Conservation (phyloP, 2,329 filamentous ascomycete species). For the Aureobasidium sp. region DNA sequence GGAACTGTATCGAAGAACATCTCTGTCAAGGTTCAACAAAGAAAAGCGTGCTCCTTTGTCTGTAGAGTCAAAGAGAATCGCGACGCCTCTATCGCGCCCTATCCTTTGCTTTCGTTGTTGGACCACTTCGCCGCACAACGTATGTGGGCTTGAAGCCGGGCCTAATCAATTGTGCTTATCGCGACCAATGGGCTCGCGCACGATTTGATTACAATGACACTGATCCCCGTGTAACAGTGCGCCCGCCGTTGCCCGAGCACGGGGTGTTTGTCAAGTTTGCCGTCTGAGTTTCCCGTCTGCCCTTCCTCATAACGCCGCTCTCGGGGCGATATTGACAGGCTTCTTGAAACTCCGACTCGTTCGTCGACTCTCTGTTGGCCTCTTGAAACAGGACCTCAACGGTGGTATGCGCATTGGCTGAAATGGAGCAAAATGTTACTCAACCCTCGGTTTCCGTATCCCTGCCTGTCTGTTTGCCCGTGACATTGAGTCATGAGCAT, state of each 20-base stretch:
- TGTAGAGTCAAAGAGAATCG: neutral
- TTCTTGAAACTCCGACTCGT: neutral
- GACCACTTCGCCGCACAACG: constrained; percentile 5
- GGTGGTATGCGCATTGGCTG: neutral
- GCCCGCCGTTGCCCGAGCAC: neutral
- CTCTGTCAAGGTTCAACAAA: neutral
- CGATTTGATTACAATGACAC: constrained; percentile 11
- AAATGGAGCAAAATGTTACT: neutral
- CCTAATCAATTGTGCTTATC: constrained; percentile 13
- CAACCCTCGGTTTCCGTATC: neutral
- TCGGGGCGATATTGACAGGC: constrained; percentile 2
- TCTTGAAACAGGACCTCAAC: constrained; percentile 7
- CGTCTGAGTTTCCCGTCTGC: neutral
- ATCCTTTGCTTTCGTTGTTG: neutral
- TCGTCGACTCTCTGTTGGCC: neutral
- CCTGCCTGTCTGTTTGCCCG: neutral
- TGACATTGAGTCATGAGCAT: neutral
- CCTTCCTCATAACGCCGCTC: neutral
- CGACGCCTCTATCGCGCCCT: constrained; percentile 3
- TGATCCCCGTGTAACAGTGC: constrained; percentile 13
- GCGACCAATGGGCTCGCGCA: constrained; percentile 8
- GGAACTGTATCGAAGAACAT: neutral
- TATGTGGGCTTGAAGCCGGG: constrained; percentile 9
- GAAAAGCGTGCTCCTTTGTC: neutral
- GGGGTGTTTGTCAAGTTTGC: constrained; percentile 6